These are phyloP conservation scores for Sphagnum magellanicum DNA, from an alignment of 228 moss, liverwort and hornwort genomes.

Conservation along the genomic window DNA sequence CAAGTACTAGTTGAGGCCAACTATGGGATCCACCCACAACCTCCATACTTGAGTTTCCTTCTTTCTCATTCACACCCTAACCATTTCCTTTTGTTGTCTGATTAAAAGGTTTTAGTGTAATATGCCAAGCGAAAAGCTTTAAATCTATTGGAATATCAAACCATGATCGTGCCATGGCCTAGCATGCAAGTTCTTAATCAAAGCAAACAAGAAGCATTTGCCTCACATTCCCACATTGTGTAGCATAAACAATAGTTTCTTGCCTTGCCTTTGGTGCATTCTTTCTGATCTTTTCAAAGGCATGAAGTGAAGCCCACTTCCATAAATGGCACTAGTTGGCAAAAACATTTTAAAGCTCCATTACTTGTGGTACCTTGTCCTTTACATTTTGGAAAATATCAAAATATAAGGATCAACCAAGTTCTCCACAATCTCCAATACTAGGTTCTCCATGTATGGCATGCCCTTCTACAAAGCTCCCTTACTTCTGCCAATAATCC, in stretches of 20 bases:
- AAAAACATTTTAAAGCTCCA: constrained; percentile 85
- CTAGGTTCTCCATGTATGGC: constrained; percentile 97
- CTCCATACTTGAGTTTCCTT: constrained; percentile 32
- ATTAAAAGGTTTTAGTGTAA: constrained; percentile 29
- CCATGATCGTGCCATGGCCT: constrained; percentile 87
- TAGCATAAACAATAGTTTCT: constrained; percentile 88
- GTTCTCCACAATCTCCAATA: constrained; percentile 87
- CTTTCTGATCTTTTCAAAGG: constrained; percentile 86
- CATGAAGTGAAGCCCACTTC: constrained; percentile 93
- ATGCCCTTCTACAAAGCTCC: constrained; percentile 80
- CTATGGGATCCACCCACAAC: constrained; percentile 43
- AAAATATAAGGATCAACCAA: constrained; percentile 76
- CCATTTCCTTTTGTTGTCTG: constrained; percentile 10
- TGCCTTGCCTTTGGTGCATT: constrained; percentile 72
- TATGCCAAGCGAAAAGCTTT: constrained; percentile 61
- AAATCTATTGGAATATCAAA: constrained; percentile 82
- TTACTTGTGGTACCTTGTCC: constrained; percentile 75
- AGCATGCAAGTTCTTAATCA: constrained; percentile 96
- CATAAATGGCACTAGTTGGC: constrained; percentile 85
- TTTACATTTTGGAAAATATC: constrained; percentile 62
- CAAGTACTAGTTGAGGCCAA: constrained; percentile 83
- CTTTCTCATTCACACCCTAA: constrained; percentile 14
- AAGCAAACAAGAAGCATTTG: constrained; percentile 90
- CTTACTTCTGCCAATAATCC: constrained; percentile 87
- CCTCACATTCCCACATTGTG: constrained; percentile 89